Evolutionary conservation across 176 grass and related monocot species (phyloP), one percentile per base, ranked within the genome.

Genomic region (Alopecurus myosuroides): DNA sequence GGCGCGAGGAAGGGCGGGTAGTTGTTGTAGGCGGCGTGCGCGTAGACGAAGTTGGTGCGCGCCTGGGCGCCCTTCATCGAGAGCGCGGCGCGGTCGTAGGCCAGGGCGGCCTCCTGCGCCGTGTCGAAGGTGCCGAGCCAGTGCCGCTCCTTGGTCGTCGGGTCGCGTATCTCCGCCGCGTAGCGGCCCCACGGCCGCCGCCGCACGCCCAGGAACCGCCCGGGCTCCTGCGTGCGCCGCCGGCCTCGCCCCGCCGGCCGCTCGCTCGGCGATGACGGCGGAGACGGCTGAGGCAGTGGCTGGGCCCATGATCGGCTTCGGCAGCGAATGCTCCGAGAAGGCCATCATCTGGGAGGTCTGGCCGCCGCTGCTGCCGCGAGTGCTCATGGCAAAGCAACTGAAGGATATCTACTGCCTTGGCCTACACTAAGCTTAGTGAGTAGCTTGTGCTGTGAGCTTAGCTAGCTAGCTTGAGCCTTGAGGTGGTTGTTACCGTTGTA

Each of bases 101-200:
- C 97, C 6, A 99, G 85, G 18, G 97, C 97, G 13, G 97, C 97
- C 90, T 99, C 97, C 87, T 99, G 97, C 52, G 97, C 94, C 20
- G 97, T 99, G 90, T 99, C 97, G 74, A 99, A 99, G 15, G 97
- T 99, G 45, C 97, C 97, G 4, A 99, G 87, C 97, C 97, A 97
- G 80, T 99, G 97, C 81, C 97, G 79, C 65, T 99, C 97, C 83
- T 99, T 99, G 17, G 97, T 99, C 9, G 97, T 92, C 8, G 97
- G 97, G 86, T 97, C 94, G 44, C 97, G 92, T 49, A 99, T 99
- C 90, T 99, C 97, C 20, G 97, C 97, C 13, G 97, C 97, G 90
- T 98, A 98, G 68, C 93, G 85, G 3, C 96, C 93, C 96, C 93
- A 98, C 17, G 96, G 96, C 35, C 96, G 79, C 8, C 96, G 85